Evolutionary conservation across 495 filamentous ascomycete species (phyloP).

Genomic region (Clohesyomyces aquaticus): DNA sequence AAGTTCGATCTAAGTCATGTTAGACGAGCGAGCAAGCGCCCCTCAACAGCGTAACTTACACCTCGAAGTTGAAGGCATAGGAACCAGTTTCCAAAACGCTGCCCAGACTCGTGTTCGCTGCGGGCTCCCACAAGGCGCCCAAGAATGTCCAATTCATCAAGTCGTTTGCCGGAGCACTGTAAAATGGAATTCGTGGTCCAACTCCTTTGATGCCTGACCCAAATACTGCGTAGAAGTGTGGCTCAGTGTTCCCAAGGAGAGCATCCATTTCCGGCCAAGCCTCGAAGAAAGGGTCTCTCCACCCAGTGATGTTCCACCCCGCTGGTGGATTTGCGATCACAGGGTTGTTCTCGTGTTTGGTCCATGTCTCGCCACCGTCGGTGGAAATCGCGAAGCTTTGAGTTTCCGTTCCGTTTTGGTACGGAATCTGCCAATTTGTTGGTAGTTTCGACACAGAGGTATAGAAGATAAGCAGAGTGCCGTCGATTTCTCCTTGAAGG

Average conservation of each 20-base stretch:
- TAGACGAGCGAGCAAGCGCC: background rate
- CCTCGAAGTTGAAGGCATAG: slow-evolving; percentile 63
- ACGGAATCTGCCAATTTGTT: slow-evolving; percentile 55
- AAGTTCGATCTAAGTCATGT: slow-evolving; percentile 46
- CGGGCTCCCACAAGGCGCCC: slow-evolving; percentile 53
- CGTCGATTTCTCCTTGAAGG: slow-evolving; percentile 49
- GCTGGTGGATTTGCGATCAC: slow-evolving; percentile 53
- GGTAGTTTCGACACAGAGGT: slow-evolving; percentile 58
- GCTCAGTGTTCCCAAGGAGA: slow-evolving; percentile 43
- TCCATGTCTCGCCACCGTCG: slow-evolving; percentile 57
- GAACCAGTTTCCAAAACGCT: slow-evolving; percentile 52
- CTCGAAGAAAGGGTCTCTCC: slow-evolving; percentile 59
- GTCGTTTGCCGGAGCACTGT: slow-evolving; percentile 53
- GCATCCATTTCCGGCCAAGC: slow-evolving; percentile 52
- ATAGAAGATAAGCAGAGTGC: slow-evolving; percentile 55
- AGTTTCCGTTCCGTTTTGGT: slow-evolving; percentile 55
- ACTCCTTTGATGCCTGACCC: slow-evolving; percentile 56
- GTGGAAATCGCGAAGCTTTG: slow-evolving; percentile 55
- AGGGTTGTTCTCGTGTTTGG: slow-evolving; percentile 56
- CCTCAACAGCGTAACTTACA: slow-evolving; percentile 33
- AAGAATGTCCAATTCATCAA: slow-evolving; percentile 58
- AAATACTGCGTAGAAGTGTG: slow-evolving; percentile 56
- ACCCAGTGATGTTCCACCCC: slow-evolving; percentile 56
- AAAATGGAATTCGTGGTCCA: slow-evolving; percentile 57
- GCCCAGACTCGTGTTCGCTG: slow-evolving; percentile 47